These are phyloP conservation scores for Aspergillus phoenicis DNA, from an alignment of 2,329 filamentous ascomycete genomes.

Conservation along the genomic window DNA sequence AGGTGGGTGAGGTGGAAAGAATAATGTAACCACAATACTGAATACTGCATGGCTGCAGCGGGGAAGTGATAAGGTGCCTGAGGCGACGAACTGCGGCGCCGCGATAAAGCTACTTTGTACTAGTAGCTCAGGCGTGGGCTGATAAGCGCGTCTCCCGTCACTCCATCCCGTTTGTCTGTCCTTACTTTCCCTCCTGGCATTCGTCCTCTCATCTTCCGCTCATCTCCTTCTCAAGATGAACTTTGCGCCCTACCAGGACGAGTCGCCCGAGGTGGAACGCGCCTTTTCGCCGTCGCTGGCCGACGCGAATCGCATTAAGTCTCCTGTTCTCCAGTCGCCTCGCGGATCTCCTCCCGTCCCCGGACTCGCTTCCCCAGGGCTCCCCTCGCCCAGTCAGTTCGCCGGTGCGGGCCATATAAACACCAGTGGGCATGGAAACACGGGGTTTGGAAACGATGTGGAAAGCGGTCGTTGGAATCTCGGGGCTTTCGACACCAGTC, in stretches of 20 bases:
- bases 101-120: not conserved
- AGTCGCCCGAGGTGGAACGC: slow-evolving; percentile 80
- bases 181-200: not conserved
- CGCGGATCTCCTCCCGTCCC: slow-evolving; percentile 51
- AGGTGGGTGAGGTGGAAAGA: not conserved
- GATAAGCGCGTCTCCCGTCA: slow-evolving; percentile 1
- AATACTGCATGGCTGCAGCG: not conserved
- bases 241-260: slow-evolving; percentile 96
- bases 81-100: slow-evolving; percentile 9
- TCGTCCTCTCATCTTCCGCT: slow-evolving; percentile 5
- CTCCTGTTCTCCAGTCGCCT: slow-evolving; percentile 57
- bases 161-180: not conserved
- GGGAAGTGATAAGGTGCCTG: not conserved
- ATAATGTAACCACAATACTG: not conserved
- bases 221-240: slow-evolving; percentile 62
- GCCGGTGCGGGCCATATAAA: slow-evolving; percentile 31
- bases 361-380: slow-evolving; percentile 46
- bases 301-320: slow-evolving; percentile 50
- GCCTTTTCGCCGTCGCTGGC: slow-evolving; percentile 71
- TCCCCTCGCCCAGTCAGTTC: slow-evolving; percentile 46
- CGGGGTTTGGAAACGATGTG: slow-evolving; percentile 43
- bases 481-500: slow-evolving; percentile 79
- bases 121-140: not conserved
- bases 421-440: slow-evolving; percentile 42
- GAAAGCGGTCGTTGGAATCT: slow-evolving; percentile 67